Evolutionary conservation across 2,329 filamentous ascomycete species (phyloP).

Genomic region (Bimuria novae-zelandiae): DNA sequence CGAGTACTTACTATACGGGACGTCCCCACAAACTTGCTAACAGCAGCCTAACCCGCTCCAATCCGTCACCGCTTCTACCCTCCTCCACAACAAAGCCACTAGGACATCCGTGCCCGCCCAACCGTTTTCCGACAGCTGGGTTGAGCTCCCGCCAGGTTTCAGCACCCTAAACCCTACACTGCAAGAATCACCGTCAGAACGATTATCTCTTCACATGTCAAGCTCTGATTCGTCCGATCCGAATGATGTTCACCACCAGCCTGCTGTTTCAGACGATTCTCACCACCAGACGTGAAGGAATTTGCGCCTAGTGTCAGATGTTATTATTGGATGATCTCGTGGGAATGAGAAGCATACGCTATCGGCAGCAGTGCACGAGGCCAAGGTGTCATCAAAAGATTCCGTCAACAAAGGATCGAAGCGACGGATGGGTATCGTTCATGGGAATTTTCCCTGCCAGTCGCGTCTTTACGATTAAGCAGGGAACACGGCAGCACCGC

Average conservation of each 20-base stretch:
- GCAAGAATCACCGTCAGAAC: background rate
- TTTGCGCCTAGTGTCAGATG: too few species aligned
- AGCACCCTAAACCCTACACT: conserved; percentile 3
- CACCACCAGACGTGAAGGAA: background rate
- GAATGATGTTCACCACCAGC: background rate
- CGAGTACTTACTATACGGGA: too few species aligned
- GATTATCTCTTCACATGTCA: conserved; percentile 4
- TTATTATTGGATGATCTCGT: background rate
- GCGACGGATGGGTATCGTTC: background rate
- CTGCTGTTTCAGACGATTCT: background rate
- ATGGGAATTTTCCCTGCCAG: background rate
- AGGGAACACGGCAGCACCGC: too few species aligned
- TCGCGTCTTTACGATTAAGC: background rate
- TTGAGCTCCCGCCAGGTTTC: background rate
- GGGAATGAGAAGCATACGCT: background rate
- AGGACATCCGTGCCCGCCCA: background rate
- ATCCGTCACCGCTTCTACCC: conserved; percentile 5
- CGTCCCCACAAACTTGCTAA: background rate
- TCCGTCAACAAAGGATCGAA: background rate
- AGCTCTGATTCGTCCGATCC: background rate
- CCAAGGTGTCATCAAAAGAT: background rate
- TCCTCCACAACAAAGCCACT: conserved; percentile 2
- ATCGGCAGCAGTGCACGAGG: background rate
- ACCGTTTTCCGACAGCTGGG: conserved; percentile 1
- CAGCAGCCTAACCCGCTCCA: background rate